Base-by-base conservation (phyloP, 257 asterid genomes). In the Solanum arcanum region DNA sequence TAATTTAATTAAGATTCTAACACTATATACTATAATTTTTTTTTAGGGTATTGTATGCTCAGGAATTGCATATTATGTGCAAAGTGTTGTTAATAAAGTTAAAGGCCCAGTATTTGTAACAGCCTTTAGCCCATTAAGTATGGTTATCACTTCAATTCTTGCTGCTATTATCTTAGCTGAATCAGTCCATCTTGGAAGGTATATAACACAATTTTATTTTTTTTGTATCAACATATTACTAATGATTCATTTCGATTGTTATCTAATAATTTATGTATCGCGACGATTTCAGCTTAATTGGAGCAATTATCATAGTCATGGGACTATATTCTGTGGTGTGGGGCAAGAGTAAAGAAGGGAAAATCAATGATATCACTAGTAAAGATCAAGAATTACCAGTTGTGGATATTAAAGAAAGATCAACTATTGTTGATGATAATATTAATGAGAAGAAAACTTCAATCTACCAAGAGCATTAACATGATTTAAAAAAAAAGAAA, bases 61-160 rank as follows among this genome's bases (percentile, higher is more conserved):
- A 1, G 96, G 98, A 27, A 91, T 96, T 8, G 99, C 98, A n/a
- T 96, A 95, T 66, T 96, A 96, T 62, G 80, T 94, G 87, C 99
- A 96, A 83, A 88, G 96, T 56, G 92, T 93, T 2, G 98, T 96
- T 76, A 96, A 91, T 91, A 93, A 89, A 84, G 37, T 69, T 6
- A 87, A 94, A 60, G 99, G 99, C 20, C 99, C 99, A 0, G 98
- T 96, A 9, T 96, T 96, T 56, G 97, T 96, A 47, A 95, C 98
- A 5, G 95, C 99, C 4, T 96, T 96, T 84, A 94, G 95, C 68
- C 98, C 98, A 20, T 85, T 95, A 2, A 93, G 94, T 88, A 96
- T 92, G 95, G 94, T 95, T 62, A 93, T 96, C 84, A 96, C 98
- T 1, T 98, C 97, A 1, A 85, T 95, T 15, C 87, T 94, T 49